Conservation (phyloP, 2,329 filamentous ascomycete genomes). For the Paraphoma chrysanthemicola region DNA sequence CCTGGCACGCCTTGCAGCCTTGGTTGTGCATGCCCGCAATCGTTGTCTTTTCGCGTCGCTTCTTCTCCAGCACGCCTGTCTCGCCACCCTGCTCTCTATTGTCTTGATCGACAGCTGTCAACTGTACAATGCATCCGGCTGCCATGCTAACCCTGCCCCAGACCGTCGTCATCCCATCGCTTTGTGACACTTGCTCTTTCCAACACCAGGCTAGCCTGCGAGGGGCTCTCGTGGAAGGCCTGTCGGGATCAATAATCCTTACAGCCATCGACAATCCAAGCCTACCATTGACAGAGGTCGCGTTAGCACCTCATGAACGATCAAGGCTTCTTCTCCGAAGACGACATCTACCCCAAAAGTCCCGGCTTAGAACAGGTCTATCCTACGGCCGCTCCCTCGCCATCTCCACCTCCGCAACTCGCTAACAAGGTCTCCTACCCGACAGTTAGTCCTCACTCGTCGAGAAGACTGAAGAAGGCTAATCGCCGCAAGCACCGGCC, state of each 20-base stretch:
- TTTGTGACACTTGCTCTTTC: slow-evolving; percentile 25
- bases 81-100: background rate
- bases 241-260: slow-evolving; percentile 17
- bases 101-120: background rate
- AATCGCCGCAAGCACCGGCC: slow-evolving; percentile 62
- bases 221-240: slow-evolving; percentile 27
- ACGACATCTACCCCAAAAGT: slow-evolving; percentile 55
- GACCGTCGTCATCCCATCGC: slow-evolving; percentile 27
- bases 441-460: slow-evolving; percentile 50
- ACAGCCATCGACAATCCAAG: background rate
- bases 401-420: slow-evolving; percentile 55
- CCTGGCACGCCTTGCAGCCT: slow-evolving; percentile 17
- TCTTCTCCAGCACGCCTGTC: slow-evolving; percentile 10
- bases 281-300: background rate
- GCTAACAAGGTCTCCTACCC: slow-evolving; percentile 28
- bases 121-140: slow-evolving; percentile 23
- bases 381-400: slow-evolving; percentile 58
- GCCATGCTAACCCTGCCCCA: slow-evolving; percentile 37
- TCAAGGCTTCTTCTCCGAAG: slow-evolving; percentile 59
- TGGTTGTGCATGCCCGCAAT: slow-evolving; percentile 12
- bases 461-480: slow-evolving; percentile 55
- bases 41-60: slow-evolving; percentile 6
- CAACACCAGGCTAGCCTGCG: slow-evolving; percentile 18
- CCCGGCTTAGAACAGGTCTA: slow-evolving; percentile 51
- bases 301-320: slow-evolving; percentile 33